Percentiles rank a stretch among this genome's conserved stretches.
Conservation (phyloP, 2,329 filamentous ascomycete genomes). For the Alternaria burnsii region DNA sequence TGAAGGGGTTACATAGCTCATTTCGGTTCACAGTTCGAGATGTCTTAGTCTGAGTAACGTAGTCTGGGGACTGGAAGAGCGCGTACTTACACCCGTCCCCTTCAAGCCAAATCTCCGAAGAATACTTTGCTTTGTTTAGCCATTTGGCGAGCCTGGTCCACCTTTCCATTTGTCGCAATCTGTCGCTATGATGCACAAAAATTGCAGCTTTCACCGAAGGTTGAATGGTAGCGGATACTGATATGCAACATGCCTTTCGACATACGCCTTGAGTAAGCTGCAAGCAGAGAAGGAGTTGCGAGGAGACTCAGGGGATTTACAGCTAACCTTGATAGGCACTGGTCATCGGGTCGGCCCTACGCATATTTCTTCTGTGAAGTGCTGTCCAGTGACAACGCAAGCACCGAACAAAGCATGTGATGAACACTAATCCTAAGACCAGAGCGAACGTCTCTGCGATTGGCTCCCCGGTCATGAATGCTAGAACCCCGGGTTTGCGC, state of each 20-base stretch:
- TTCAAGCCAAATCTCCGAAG: slow-evolving; percentile 1
- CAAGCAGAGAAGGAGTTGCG: slow-evolving; percentile 3
- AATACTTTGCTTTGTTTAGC: background rate
- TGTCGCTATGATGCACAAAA: background rate
- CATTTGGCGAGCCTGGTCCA: background rate
- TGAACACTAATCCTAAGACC: slow-evolving; percentile 15
- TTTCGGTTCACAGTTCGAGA: slow-evolving; percentile 7
- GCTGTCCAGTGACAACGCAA: slow-evolving; percentile 27
- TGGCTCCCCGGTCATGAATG: slow-evolving; percentile 4
- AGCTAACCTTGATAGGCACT: slow-evolving; percentile 35
- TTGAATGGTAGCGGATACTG: background rate
- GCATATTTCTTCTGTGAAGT: slow-evolving; percentile 29
- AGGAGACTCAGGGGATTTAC: slow-evolving; percentile 18
- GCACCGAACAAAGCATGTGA: slow-evolving; percentile 40
- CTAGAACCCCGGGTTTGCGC: slow-evolving; percentile 9
- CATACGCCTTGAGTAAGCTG: background rate
- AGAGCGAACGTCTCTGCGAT: slow-evolving; percentile 10
- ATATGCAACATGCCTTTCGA: background rate
- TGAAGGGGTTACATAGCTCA: slow-evolving; percentile 17
- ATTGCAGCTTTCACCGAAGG: background rate
- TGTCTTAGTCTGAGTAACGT: slow-evolving; percentile 14
- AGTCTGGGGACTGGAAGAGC: slow-evolving; percentile 16
- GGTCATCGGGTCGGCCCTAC: slow-evolving; percentile 44
- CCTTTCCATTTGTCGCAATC: background rate
- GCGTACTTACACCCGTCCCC: background rate